Conservation (phyloP, 2,329 filamentous ascomycete species). For the Sclerotinia subarctica region DNA sequence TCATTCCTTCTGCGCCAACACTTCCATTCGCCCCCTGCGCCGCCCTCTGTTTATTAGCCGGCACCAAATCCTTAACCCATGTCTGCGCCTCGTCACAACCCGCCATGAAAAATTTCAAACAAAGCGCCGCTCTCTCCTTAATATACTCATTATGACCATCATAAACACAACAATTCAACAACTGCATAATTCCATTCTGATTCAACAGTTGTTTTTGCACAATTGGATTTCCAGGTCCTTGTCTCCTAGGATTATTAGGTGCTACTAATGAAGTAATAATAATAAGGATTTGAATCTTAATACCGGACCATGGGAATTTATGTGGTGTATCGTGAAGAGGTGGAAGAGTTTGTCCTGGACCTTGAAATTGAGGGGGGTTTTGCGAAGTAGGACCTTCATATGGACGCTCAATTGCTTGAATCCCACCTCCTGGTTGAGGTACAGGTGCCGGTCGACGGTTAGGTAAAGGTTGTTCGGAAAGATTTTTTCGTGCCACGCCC, state of each 20-base stretch:
- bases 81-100: conserved; percentile 70
- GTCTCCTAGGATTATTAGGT: conserved; percentile 63
- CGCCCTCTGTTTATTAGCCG: conserved; percentile 26
- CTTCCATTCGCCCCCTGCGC: not conserved
- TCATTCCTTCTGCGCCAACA: not conserved
- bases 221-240: conserved; percentile 61
- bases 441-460: conserved; percentile 38
- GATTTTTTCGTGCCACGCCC: conserved; percentile 78
- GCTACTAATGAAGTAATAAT: conserved; percentile 87
- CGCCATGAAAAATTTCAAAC: conserved; percentile 78
- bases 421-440: conserved; percentile 16
- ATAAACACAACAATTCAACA: conserved; percentile 85
- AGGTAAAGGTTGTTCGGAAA: conserved; percentile 48
- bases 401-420: conserved; percentile 58
- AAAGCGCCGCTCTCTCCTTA: conserved; percentile 85
- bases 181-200: conserved; percentile 79
- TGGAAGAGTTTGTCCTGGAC: conserved; percentile 40
- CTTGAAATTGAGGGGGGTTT: conserved; percentile 36
- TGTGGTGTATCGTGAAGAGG: conserved; percentile 61
- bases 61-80: conserved; percentile 57
- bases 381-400: conserved; percentile 47
- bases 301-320: conserved; percentile 65
- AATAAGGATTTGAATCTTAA: conserved; percentile 89
- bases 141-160: conserved; percentile 94
- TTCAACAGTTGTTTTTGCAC: conserved; percentile 87